A percentile compares a stretch with the other conserved stretches of the same genome.
Evolutionary conservation across 768 basidiomycete genomes (phyloP).

Genomic region (Amanita exitialis): DNA sequence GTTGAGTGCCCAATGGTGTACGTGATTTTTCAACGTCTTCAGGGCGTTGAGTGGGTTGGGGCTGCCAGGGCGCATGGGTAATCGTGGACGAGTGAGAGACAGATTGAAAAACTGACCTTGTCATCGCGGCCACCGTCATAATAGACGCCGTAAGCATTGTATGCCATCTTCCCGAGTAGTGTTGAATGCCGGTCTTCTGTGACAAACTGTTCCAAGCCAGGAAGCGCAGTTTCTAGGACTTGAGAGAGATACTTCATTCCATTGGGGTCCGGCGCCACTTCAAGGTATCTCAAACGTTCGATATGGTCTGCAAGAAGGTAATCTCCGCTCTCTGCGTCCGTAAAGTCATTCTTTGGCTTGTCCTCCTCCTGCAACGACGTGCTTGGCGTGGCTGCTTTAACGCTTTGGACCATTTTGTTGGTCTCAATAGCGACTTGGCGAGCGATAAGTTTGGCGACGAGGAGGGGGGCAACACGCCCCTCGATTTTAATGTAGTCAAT

Average conservation of each 20-base stretch:
- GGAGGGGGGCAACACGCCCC: constrained; percentile 33
- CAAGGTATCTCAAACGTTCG: constrained; percentile 63
- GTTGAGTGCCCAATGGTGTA: constrained; percentile 65
- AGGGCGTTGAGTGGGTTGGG: constrained; percentile 39
- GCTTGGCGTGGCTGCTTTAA: constrained; percentile 13
- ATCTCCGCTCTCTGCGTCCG: constrained; percentile 36
- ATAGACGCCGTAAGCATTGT: constrained; percentile 71
- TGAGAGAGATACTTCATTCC: constrained; percentile 40
- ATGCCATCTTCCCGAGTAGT: constrained; percentile 60
- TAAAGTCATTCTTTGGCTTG: constrained; percentile 26
- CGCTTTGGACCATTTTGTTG: constrained; percentile 34
- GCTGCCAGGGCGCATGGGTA: constrained; percentile 25
- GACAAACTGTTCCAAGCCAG: constrained; percentile 64
- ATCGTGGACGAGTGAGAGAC: not conserved
- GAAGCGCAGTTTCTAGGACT: constrained; percentile 51
- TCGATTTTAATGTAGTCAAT: constrained; percentile 43
- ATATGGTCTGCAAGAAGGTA: constrained; percentile 70
- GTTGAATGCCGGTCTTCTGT: constrained; percentile 51
- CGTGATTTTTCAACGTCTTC: constrained; percentile 70
- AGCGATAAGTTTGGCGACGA: constrained; percentile 65
- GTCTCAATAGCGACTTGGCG: constrained; percentile 61
- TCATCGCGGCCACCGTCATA: constrained; percentile 58
- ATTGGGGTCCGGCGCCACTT: constrained; percentile 36
- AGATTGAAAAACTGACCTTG: constrained; percentile 36
- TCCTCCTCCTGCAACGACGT: constrained; percentile 4